phyloP scores from a whole-genome alignment of 495 filamentous ascomycete genomes.

The Umbilicaria muhlenbergii region DNA sequence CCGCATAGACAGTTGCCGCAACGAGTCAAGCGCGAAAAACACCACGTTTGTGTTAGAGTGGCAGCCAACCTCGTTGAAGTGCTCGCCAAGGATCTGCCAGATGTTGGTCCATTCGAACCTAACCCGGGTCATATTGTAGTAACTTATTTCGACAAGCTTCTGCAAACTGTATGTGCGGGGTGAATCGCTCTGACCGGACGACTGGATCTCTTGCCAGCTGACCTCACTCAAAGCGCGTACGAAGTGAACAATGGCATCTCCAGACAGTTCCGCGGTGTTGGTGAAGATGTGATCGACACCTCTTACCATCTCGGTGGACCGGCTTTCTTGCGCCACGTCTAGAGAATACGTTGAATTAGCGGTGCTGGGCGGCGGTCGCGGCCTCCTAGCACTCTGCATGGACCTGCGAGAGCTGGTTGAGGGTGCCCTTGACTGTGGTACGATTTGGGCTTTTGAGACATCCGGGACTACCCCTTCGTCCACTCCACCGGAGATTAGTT shows the following conservation, averaged over 20 bases:
- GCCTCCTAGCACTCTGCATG: conserved; percentile 45
- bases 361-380: conserved; percentile 48
- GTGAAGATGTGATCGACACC: conserved; percentile 92
- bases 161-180: conserved; percentile 93
- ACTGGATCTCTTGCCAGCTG: conserved; percentile 98
- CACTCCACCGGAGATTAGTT: conserved; percentile 86
- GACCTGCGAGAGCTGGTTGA: conserved; percentile 38
- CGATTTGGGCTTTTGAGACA: conserved; percentile 68
- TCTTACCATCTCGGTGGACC: conserved; percentile 82
- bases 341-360: conserved; percentile 54
- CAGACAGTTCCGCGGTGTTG: conserved; percentile 81
- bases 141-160: conserved; percentile 96
- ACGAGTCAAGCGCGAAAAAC: conserved; percentile 88
- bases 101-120: conserved; percentile 97
- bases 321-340: conserved; percentile 80
- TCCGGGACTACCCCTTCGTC: conserved; percentile 87
- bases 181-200: conserved; percentile 84
- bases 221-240: conserved; percentile 86
- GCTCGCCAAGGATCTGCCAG: conserved; percentile 87
- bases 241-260: conserved; percentile 96
- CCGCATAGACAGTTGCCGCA: conserved; percentile 90
- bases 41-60: conserved; percentile 91
- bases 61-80: conserved; percentile 96
- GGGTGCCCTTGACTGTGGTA: conserved; percentile 28
- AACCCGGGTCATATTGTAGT: conserved; percentile 98